phyloP scores from a whole-genome alignment of 2,329 filamentous ascomycete genomes.

The Monosporascus sp. region DNA sequence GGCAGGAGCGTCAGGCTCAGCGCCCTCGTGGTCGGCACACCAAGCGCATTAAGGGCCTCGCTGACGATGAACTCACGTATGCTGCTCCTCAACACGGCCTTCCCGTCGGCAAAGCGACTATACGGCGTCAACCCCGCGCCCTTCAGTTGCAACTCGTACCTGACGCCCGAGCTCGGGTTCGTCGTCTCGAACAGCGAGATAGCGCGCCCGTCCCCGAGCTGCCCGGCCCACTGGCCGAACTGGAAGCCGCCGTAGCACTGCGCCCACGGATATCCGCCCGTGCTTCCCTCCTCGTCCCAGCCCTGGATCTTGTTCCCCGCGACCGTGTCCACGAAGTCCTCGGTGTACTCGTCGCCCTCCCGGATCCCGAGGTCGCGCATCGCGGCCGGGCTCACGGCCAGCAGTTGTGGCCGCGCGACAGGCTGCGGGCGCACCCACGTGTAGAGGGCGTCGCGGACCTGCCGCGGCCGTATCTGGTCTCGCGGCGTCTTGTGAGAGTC shows the following conservation, averaged over 20 bases:
- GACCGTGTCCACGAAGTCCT: conserved; percentile 72
- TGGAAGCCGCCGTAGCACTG: conserved; percentile 90
- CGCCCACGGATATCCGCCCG: conserved; percentile 90
- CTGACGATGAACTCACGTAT: conserved; percentile 93
- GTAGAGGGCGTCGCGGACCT: conserved; percentile 80
- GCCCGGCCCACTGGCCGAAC: conserved; percentile 87
- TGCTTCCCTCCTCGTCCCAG: conserved; percentile 59
- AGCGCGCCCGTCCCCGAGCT: conserved; percentile 88
- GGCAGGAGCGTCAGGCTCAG: conserved; percentile 75
- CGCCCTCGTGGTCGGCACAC: conserved; percentile 81
- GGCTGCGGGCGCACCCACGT: conserved; percentile 84
- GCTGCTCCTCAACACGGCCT: conserved; percentile 85
- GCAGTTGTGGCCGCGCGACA: conserved; percentile 66
- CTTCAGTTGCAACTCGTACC: conserved; percentile 91
- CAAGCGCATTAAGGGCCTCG: conserved; percentile 78
- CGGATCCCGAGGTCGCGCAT: conserved; percentile 76
- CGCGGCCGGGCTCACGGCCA: conserved; percentile 74
- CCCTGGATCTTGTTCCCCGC: conserved; percentile 80
- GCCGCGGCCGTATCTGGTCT: conserved; percentile 68
- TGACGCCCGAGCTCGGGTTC: conserved; percentile 62
- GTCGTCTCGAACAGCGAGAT: conserved; percentile 91
- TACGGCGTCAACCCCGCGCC: conserved; percentile 92
- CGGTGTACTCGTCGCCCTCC: conserved; percentile 59
- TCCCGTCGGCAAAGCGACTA: conserved; percentile 92
- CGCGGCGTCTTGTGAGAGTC: conserved; percentile 77